phyloP scores from a whole-genome alignment of 352 stramenopile species.

The Peronospora belbahrii region DNA sequence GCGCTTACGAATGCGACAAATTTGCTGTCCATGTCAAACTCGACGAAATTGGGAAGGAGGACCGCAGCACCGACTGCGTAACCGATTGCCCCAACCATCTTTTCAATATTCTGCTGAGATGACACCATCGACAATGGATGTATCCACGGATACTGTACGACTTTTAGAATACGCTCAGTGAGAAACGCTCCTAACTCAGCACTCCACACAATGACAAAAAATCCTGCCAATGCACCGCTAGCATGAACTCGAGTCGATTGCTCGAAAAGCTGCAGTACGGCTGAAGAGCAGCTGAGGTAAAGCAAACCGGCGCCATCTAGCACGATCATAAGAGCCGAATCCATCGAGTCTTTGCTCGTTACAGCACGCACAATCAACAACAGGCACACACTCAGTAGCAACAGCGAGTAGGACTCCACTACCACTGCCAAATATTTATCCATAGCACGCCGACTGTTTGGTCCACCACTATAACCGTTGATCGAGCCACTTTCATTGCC shows the following conservation, averaged over 20 bases:
- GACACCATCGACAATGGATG: constrained; percentile 46
- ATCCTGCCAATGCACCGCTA: constrained; percentile 31
- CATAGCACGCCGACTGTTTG: constrained; percentile 13
- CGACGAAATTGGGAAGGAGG: constrained; percentile 22
- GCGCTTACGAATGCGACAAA: constrained; percentile 28
- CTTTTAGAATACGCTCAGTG: constrained; percentile 39
- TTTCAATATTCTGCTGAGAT: constrained; percentile 53
- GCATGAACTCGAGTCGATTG: constrained; percentile 21
- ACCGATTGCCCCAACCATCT: constrained; percentile 36
- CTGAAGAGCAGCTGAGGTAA: constrained; percentile 37
- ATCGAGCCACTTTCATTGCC: too few species aligned
- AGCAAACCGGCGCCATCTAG: constrained; percentile 45
- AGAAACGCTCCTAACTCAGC: constrained; percentile 46
- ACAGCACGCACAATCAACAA: constrained; percentile 41
- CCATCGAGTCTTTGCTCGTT: constrained; percentile 55
- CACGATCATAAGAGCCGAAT: constrained; percentile 47
- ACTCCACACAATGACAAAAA: constrained; percentile 52
- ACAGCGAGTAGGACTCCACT: constrained; percentile 49
- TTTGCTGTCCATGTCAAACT: constrained; percentile 28
- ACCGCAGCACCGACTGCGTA: constrained; percentile 33
- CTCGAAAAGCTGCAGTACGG: constrained; percentile 44
- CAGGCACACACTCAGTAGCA: constrained; percentile 33
- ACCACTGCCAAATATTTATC: constrained; percentile 35
- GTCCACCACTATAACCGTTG: constrained; percentile 1
- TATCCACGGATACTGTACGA: constrained; percentile 43